A percentile compares a stretch with the other conserved stretches of the same genome.
Conservation (phyloP, 768 basidiomycete genomes). For the Fomitopsis pulvina region DNA sequence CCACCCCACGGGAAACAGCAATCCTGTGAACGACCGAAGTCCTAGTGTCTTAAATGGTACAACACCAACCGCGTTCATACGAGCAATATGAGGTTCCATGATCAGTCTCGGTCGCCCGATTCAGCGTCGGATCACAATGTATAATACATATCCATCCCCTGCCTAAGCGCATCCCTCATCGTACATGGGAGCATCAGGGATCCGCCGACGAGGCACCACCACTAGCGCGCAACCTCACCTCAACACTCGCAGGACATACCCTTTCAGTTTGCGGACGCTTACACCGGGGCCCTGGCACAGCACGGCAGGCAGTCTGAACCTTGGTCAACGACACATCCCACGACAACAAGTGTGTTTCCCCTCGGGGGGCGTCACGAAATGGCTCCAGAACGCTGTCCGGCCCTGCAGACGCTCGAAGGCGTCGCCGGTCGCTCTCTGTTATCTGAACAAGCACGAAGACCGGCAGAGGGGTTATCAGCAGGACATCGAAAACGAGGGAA, state of each 20-base stretch:
- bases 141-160: background rate
- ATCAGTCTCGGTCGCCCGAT: background rate
- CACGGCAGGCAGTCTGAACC: background rate
- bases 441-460: background rate
- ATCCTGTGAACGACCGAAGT: background rate
- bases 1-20: background rate
- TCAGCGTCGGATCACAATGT: background rate
- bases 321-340: background rate
- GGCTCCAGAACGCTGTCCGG: background rate
- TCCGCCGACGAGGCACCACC: background rate
- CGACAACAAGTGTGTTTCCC: background rate
- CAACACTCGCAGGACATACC: background rate
- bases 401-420: background rate
- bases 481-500: no score
- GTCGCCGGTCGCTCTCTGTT: background rate
- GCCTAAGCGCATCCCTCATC: no score
- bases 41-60: background rate
- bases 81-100: background rate
- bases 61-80: background rate
- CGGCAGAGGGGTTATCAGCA: no score
- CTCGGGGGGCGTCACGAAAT: background rate
- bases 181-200: background rate
- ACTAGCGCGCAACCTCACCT: background rate
- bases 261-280: background rate
- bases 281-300: background rate